These are phyloP conservation scores for Thelonectria discophora DNA, from an alignment of 2,329 filamentous ascomycete species.

Conservation along the genomic window DNA sequence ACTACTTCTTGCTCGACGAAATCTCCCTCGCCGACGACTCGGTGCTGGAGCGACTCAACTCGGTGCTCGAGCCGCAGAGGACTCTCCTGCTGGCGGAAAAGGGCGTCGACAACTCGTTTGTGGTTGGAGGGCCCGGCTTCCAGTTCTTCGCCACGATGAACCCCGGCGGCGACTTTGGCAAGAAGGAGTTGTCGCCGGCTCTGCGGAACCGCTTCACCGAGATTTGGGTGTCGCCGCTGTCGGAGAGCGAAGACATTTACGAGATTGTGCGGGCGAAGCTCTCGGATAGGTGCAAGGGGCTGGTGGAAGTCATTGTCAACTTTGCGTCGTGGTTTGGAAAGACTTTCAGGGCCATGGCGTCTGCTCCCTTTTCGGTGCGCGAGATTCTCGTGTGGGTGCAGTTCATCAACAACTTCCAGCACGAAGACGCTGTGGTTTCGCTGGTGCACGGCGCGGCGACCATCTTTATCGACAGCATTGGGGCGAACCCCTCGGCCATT, in stretches of 20 bases:
- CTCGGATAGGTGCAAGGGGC: slow-evolving; percentile 58
- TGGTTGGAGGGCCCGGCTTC: slow-evolving; percentile 80
- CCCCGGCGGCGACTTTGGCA: slow-evolving; percentile 96
- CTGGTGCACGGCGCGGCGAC: slow-evolving; percentile 89
- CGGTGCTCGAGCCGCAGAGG: slow-evolving; percentile 88
- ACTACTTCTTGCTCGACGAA: slow-evolving; percentile 94
- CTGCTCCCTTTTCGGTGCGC: slow-evolving; percentile 85
- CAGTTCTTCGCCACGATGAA: slow-evolving; percentile 99
- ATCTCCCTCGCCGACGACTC: slow-evolving; percentile 98
- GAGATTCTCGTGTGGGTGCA: slow-evolving; percentile 93
- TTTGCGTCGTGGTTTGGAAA: slow-evolving; percentile 95
- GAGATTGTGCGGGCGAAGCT: slow-evolving; percentile 88
- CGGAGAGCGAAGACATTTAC: slow-evolving; percentile 83
- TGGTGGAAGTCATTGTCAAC: slow-evolving; percentile 76
- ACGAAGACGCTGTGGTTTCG: slow-evolving; percentile 55
- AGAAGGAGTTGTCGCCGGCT: slow-evolving; percentile 95
- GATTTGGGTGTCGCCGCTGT: slow-evolving; percentile 94
- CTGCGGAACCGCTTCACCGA: slow-evolving; percentile 97
- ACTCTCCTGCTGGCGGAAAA: slow-evolving; percentile 93
- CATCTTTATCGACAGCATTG: slow-evolving; percentile 94
- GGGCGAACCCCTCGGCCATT: slow-evolving; percentile 91
- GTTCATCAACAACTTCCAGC: slow-evolving; percentile 79
- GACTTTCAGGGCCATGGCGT: slow-evolving; percentile 78
- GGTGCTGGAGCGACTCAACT: slow-evolving; percentile 94
- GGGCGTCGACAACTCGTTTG: slow-evolving; percentile 81